Percentiles rank a stretch among this genome's conserved stretches.
Conservation (phyloP, 116 monocot species). For the Iris pallida region DNA sequence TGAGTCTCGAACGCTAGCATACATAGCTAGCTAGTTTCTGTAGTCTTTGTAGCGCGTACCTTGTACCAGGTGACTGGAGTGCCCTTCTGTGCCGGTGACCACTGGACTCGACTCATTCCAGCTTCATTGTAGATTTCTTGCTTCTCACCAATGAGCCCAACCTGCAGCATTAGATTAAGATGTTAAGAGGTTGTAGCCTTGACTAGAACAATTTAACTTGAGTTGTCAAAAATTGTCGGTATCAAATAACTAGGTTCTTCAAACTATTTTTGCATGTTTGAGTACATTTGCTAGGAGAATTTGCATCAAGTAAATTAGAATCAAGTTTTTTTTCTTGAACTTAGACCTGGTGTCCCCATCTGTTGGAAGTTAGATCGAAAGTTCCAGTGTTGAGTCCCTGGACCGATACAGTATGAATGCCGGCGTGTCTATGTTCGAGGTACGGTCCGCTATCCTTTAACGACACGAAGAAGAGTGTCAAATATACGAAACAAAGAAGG, state of each 20-base stretch:
- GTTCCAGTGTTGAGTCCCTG: conserved; percentile 94
- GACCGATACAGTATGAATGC: conserved; percentile 41
- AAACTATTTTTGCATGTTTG: too few species aligned
- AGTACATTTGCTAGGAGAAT: too few species aligned
- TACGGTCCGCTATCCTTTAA: conserved; percentile 73
- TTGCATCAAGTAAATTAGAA: too few species aligned
- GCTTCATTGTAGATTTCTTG: conserved; percentile 10
- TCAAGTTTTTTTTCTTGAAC: too few species aligned
- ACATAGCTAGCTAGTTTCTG: too few species aligned
- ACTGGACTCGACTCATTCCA: conserved; percentile 13
- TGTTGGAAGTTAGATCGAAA: conserved; percentile 49
- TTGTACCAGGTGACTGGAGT: conserved; percentile 25
- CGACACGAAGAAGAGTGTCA: not conserved
- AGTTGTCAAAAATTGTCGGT: too few species aligned
- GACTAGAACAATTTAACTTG: too few species aligned
- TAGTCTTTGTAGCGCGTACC: too few species aligned
- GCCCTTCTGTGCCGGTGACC: conserved; percentile 10
- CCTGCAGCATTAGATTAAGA: conserved; percentile 12
- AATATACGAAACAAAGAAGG: not conserved
- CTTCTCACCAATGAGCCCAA: conserved; percentile 30
- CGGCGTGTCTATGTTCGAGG: conserved; percentile 55
- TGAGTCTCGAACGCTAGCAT: too few species aligned
- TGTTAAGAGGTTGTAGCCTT: not conserved
- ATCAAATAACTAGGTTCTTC: too few species aligned
- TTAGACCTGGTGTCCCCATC: conserved; percentile 63